Conservation (phyloP, 2,329 filamentous ascomycete genomes). For the Lojkania enalia region DNA sequence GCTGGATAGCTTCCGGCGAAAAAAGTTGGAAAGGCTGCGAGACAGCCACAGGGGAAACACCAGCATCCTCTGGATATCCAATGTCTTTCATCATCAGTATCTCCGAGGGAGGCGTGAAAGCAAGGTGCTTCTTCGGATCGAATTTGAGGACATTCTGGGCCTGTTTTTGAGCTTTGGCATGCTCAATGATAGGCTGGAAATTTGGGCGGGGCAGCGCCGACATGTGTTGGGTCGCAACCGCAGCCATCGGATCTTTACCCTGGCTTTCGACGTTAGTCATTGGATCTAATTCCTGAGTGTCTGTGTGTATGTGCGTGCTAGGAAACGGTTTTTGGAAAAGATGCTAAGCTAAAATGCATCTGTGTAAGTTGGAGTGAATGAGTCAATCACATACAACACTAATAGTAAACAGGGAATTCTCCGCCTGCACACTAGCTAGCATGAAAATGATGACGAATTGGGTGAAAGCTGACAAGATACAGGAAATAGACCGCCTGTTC, state of each 20-base stretch:
- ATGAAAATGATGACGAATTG: too few relatives aligned
- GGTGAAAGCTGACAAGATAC: too few relatives aligned
- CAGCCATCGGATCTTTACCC: conserved; percentile 26
- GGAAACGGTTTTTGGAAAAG: too few relatives aligned
- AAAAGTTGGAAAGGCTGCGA: conserved; percentile 69
- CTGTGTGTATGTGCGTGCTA: too few relatives aligned
- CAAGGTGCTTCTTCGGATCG: conserved; percentile 59
- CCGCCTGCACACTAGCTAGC: too few relatives aligned
- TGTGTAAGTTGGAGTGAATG: too few relatives aligned
- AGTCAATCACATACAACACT: too few relatives aligned
- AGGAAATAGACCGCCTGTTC: too few relatives aligned
- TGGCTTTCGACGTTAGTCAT: conserved; percentile 6
- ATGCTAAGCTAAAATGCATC: too few relatives aligned
- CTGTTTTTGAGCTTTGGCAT: conserved; percentile 18
- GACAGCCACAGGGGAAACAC: conserved; percentile 65
- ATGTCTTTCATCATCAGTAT: conserved; percentile 65
- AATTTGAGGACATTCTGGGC: conserved; percentile 46
- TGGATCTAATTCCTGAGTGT: too few relatives aligned
- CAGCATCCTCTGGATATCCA: conserved; percentile 57
- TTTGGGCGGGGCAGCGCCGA: conserved; percentile 32
- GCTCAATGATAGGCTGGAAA: conserved; percentile 41
- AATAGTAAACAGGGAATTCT: too few relatives aligned
- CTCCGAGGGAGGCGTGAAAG: conserved; percentile 55
- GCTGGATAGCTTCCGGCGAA: conserved; percentile 61
- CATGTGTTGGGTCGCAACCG: conserved; percentile 33